phyloP scores from a whole-genome alignment of 345 rosid species.

The Populus alba region DNA sequence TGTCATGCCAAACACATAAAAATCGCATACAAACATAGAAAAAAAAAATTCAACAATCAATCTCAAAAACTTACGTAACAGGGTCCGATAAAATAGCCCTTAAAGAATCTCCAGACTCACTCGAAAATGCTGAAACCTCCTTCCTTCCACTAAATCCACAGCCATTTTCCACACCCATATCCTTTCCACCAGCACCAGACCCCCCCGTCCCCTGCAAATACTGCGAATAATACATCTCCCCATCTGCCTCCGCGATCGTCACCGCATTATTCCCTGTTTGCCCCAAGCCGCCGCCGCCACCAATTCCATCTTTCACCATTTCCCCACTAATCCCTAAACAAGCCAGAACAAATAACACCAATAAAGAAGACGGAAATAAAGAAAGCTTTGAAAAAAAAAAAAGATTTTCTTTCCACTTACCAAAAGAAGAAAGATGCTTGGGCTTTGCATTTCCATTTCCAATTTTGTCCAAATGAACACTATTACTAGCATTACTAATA shows the following conservation, averaged over 20 bases:
- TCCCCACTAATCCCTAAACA: slow-evolving; percentile 38
- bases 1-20: background rate
- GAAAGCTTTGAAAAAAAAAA: background rate
- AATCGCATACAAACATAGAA: background rate
- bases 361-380: background rate
- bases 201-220: slow-evolving; percentile 46
- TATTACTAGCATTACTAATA: slow-evolving; percentile 20
- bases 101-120: slow-evolving; percentile 65
- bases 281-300: slow-evolving; percentile 30
- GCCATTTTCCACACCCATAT: slow-evolving; percentile 42
- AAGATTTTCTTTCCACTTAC: slow-evolving; percentile 14
- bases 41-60: slow-evolving; percentile 1
- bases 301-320: slow-evolving; percentile 41
- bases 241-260: slow-evolving; percentile 49
- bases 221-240: slow-evolving; percentile 50
- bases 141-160: slow-evolving; percentile 75
- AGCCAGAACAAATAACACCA: slow-evolving; percentile 4
- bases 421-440: slow-evolving; percentile 28
- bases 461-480: slow-evolving; percentile 14
- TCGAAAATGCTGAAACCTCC: slow-evolving; percentile 42
- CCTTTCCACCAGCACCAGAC: slow-evolving; percentile 55
- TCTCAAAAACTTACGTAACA: slow-evolving; percentile 56
- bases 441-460: slow-evolving; percentile 43
- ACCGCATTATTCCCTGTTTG: slow-evolving; percentile 39
- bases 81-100: slow-evolving; percentile 75